Base-by-base conservation (phyloP, 352 stramenopile species). In the Globisporangium barbulae region DNA sequence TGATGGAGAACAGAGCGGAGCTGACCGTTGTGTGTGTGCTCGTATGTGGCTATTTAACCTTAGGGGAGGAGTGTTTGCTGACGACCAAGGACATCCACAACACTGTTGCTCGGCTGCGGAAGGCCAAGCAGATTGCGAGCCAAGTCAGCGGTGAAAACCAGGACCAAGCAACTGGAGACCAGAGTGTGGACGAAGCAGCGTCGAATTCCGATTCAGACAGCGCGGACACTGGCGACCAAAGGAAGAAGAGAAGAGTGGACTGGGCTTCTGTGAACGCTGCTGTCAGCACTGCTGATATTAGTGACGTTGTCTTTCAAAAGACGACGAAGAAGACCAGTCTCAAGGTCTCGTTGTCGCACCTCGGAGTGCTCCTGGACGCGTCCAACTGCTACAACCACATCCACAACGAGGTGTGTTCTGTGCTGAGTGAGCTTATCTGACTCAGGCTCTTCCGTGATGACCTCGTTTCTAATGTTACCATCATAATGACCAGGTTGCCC, bases 341-440 rank as follows among this genome's bases (percentile, higher is more conserved):
- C 15, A 56, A 56, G 50, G 8, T 56, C 25, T 8, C 31, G 9
- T 30, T 56, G 28, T 56, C 50, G 31, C 17, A 28, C 3, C 19
- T 56, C 17, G 50, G 50, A 7, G 50, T 56, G 30, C 50, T 39
- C 17, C 33, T 56, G 30, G 50, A 56, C 19, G 28, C 50, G 50
- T 42, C 30, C 30, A 42, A 56, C 30, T 56, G 50, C 50, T 56
- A 56, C 50, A 28, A 56, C 8, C 30, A 56, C 28, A 56, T 56
- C 19, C 50, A 42, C 17, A 42, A 22, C 50, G 50, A 56, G 50
- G 50, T 56, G 30, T 21, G 21, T 52, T 4, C 21, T 30, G 6
- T 25, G 8, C 45, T n/a, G 3, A 30, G n/a, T 12, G 9, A 25
- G 45, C 6, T 6, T 25, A 12, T 4, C 19, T 52, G 10, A 8